Percentiles rank a stretch among this genome's conserved stretches.
These are phyloP conservation scores for Cynara cardunculus DNA, from an alignment of 129 eudicot genomes.

Conservation along the genomic window DNA sequence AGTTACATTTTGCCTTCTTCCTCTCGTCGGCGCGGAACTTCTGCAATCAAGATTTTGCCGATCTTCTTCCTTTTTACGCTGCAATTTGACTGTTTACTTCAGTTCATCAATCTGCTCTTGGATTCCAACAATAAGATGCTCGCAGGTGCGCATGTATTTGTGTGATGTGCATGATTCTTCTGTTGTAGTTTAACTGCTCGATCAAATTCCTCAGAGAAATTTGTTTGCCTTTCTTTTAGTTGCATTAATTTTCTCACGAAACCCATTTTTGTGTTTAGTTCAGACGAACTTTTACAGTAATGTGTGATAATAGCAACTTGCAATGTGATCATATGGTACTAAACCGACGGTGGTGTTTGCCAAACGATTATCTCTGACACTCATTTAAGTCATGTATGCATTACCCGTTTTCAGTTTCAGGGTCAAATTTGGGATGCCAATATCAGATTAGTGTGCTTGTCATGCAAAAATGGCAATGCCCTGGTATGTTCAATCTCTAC, in stretches of 20 bases:
- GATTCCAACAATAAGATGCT: slow-evolving; percentile 21
- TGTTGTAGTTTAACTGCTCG: slow-evolving; percentile 26
- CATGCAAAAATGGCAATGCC: slow-evolving; percentile 15
- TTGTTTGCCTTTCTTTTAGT: not conserved
- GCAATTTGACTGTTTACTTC: not conserved
- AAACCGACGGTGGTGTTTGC: not conserved
- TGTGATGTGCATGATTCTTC: not conserved
- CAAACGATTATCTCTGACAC: not conserved
- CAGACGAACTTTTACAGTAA: not conserved
- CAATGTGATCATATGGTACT: slow-evolving; percentile 3
- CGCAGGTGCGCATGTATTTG: slow-evolving; percentile 13
- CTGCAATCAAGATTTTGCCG: not conserved
- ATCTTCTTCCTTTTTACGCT: slow-evolving; percentile 3
- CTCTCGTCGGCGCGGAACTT: not conserved
- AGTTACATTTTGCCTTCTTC: slow-evolving; percentile 1
- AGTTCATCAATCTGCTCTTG: slow-evolving; percentile 8
- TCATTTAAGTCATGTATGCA: not conserved
- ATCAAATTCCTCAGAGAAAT: slow-evolving; percentile 19
- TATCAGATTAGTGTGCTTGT: slow-evolving; percentile 26
- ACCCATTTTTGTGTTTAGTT: not conserved
- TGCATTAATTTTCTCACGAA: not conserved
- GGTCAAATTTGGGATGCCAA: slow-evolving; percentile 36
- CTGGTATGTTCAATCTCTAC: slow-evolving; percentile 10
- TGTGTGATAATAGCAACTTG: not conserved
- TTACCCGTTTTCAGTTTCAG: slow-evolving; percentile 26